A percentile compares a stretch with the other conserved stretches of the same genome.
Evolutionary conservation across 2,329 filamentous ascomycete genomes (phyloP).

Genomic region (Colletotrichum horii): DNA sequence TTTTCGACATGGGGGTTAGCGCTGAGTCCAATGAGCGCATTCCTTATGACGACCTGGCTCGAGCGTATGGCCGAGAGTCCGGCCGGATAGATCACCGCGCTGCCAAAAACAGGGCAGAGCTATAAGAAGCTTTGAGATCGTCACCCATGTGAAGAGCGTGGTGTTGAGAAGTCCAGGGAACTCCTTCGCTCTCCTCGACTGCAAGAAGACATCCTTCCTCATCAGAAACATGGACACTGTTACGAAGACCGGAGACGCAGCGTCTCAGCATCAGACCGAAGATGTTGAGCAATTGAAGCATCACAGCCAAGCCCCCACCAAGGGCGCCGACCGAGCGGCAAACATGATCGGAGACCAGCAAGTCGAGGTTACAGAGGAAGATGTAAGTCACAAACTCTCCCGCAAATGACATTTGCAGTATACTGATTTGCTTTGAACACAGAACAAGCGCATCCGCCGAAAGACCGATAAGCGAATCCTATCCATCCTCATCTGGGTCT

Average conservation of each 20-base stretch:
- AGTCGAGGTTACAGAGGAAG: conserved; percentile 37
- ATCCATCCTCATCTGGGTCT: conserved; percentile 59
- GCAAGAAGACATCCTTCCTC: background rate
- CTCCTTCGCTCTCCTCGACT: background rate
- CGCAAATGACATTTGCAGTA: background rate
- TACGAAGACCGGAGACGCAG: background rate
- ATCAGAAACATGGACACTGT: background rate
- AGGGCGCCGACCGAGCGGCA: conserved; percentile 13
- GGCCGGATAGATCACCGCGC: background rate
- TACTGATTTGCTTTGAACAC: background rate
- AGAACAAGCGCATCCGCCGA: conserved; percentile 61
- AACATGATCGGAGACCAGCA: conserved; percentile 20
- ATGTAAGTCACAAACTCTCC: conserved; percentile 24
- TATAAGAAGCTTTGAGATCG: conserved; percentile 7
- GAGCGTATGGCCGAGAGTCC: background rate
- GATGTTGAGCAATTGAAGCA: conserved; percentile 17
- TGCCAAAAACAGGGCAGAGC: background rate
- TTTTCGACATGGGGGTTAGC: background rate
- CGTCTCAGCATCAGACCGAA: conserved; percentile 7
- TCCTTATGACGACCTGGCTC: background rate
- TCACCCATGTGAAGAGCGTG: background rate
- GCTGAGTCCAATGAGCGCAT: background rate
- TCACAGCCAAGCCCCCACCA: background rate
- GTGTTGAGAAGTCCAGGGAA: background rate
- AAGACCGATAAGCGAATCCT: conserved; percentile 68